phyloP scores from a whole-genome alignment of 441 rosid genomes.

The Erodium texanum region DNA sequence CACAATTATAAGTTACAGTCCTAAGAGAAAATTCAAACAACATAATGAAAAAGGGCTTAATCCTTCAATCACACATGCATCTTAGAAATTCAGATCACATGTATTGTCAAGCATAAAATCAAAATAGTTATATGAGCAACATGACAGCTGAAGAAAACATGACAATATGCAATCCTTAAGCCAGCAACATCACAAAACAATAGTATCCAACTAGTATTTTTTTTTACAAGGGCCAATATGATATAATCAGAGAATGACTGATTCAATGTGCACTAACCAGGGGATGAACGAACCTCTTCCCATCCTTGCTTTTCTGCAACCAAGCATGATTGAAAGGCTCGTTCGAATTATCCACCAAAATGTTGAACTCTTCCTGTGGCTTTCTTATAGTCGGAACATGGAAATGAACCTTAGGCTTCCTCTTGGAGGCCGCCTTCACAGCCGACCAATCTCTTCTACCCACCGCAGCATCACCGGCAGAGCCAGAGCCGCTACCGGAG shows the following conservation, averaged over 20 bases:
- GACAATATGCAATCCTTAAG: not conserved
- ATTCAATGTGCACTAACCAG: conserved; percentile 44
- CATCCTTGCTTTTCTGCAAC: conserved; percentile 64
- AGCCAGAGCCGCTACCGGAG: not conserved
- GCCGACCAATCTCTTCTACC: conserved; percentile 15
- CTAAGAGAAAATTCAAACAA: not conserved
- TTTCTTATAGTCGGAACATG: conserved; percentile 55
- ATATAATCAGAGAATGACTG: too few relatives aligned
- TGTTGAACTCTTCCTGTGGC: conserved; percentile 68
- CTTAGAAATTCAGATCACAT: not conserved
- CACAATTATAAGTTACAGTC: not conserved
- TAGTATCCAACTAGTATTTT: not conserved
- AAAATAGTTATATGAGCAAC: not conserved
- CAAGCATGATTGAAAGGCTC: conserved; percentile 70
- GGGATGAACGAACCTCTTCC: conserved; percentile 58
- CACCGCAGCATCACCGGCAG: not conserved
- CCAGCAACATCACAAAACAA: not conserved
- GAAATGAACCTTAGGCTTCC: conserved; percentile 57
- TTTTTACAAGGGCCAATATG: not conserved
- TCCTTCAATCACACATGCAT: not conserved
- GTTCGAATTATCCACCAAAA: conserved; percentile 60
- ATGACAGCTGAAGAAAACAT: not conserved
- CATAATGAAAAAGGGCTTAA: not conserved
- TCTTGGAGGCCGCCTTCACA: conserved; percentile 50
- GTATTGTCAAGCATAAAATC: not conserved